Percentiles rank a stretch among this genome's conserved stretches.
Evolutionary conservation across 495 filamentous ascomycete species (phyloP).

Genomic region (Cercophora newfieldiana): DNA sequence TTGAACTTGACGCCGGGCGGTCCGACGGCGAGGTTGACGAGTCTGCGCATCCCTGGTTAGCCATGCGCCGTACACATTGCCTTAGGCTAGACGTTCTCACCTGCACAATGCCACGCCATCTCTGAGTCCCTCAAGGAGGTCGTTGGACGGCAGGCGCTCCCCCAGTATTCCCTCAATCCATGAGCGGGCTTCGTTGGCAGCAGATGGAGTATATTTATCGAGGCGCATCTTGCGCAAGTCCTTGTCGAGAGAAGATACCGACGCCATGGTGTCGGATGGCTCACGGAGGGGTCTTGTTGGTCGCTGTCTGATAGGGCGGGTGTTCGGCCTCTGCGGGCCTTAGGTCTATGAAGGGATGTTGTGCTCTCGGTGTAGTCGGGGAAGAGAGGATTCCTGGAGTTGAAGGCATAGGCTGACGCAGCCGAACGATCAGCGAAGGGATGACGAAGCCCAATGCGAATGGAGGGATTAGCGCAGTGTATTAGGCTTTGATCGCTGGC

Average conservation of each 20-base stretch:
- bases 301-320: neutral
- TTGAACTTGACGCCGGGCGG: slow-evolving; percentile 77
- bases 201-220: slow-evolving; percentile 90
- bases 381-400: neutral
- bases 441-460: neutral
- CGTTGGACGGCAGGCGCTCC: slow-evolving; percentile 65
- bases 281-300: neutral
- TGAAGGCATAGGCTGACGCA: slow-evolving; percentile 9
- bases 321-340: neutral
- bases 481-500: neutral
- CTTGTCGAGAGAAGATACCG: slow-evolving; percentile 89
- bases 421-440: neutral
- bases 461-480: neutral
- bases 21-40: slow-evolving; percentile 78
- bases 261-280: slow-evolving; percentile 66
- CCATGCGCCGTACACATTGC: neutral
- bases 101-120: slow-evolving; percentile 91
- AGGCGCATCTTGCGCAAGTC: slow-evolving; percentile 92
- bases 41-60: slow-evolving; percentile 50
- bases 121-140: slow-evolving; percentile 82
- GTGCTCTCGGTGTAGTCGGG: neutral
- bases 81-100: slow-evolving; percentile 49
- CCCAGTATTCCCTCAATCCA: slow-evolving; percentile 89
- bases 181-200: slow-evolving; percentile 77
- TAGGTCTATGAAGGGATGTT: neutral